Evolutionary conservation across 140 eudicot genomes (phyloP).

Genomic region (Anethum foeniculum): DNA sequence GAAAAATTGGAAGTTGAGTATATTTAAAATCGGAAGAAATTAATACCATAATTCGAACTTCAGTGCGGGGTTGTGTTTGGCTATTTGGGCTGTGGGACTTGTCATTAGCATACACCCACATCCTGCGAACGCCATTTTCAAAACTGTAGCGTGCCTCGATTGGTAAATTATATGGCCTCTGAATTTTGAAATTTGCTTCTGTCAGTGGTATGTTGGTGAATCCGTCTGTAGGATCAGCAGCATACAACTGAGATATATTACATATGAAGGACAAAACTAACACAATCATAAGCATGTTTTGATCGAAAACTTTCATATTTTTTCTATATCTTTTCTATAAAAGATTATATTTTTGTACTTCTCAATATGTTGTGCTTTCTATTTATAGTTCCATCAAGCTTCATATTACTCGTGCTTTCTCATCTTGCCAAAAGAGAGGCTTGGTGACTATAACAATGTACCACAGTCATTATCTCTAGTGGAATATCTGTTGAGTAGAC

Average conservation of each 20-base stretch:
- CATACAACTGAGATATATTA: conserved; percentile 6
- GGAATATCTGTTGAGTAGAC: not conserved
- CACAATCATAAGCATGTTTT: not conserved
- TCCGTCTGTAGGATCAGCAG: conserved; percentile 38
- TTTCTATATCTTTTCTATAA: not conserved
- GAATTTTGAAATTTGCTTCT: conserved; percentile 25
- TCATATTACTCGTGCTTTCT: not conserved
- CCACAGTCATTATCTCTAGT: not conserved
- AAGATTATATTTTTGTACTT: not conserved
- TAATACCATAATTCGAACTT: conserved; percentile 28
- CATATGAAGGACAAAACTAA: not conserved
- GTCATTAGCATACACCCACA: conserved; percentile 50
- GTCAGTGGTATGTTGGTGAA: conserved; percentile 35
- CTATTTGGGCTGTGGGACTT: conserved; percentile 31
- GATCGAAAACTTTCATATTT: not conserved
- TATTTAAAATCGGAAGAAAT: not conserved
- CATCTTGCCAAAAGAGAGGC: conserved; percentile 8
- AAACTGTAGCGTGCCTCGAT: conserved; percentile 29
- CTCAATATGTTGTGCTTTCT: not conserved
- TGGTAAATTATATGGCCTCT: conserved; percentile 43
- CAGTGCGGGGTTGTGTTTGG: conserved; percentile 47
- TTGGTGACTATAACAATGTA: not conserved
- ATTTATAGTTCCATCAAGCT: not conserved
- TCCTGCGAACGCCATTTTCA: conserved; percentile 28
- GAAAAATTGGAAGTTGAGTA: no score